Conservation (phyloP, 805 yeast species). For the Monosporozyma unispora region DNA sequence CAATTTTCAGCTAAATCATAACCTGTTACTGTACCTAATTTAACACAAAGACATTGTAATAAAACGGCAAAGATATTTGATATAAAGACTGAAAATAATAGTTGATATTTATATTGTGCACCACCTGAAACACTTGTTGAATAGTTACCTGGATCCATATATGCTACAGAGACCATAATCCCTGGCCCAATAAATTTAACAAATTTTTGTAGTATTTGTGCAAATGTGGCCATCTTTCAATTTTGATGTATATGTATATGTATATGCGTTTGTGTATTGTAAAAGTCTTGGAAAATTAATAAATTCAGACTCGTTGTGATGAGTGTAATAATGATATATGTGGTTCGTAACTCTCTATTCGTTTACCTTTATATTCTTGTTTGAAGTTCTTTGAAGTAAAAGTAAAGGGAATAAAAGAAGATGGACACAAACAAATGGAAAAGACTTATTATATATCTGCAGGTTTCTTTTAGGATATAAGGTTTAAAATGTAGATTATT, state of each 20-base stretch:
- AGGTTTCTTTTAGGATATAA: too few species aligned
- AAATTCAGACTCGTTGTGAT: too few species aligned
- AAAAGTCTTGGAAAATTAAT: too few species aligned
- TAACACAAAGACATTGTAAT: slow-evolving; percentile 78
- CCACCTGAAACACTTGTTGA: slow-evolving; percentile 92
- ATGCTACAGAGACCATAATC: slow-evolving; percentile 88
- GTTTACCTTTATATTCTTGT: too few species aligned
- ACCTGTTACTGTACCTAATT: slow-evolving; percentile 90
- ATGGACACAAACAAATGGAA: too few species aligned
- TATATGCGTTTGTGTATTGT: not conserved
- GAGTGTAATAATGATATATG: too few species aligned
- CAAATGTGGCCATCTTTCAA: not conserved
- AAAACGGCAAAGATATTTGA: slow-evolving; percentile 82
- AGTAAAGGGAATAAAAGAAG: too few species aligned
- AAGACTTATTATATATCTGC: too few species aligned
- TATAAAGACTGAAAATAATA: slow-evolving; percentile 69
- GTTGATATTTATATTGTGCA: slow-evolving; percentile 67
- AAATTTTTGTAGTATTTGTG: slow-evolving; percentile 35
- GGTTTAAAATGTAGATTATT: too few species aligned
- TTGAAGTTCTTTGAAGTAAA: too few species aligned
- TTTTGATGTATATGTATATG: not conserved
- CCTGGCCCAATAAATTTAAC: slow-evolving; percentile 82
- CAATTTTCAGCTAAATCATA: slow-evolving; percentile 84
- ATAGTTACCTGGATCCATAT: slow-evolving; percentile 97
- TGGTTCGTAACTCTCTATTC: too few species aligned